A percentile compares a stretch with the other conserved stretches of the same genome.
Conservation (phyloP, 2,329 filamentous ascomycete species). For the Leptographium wingfieldii region DNA sequence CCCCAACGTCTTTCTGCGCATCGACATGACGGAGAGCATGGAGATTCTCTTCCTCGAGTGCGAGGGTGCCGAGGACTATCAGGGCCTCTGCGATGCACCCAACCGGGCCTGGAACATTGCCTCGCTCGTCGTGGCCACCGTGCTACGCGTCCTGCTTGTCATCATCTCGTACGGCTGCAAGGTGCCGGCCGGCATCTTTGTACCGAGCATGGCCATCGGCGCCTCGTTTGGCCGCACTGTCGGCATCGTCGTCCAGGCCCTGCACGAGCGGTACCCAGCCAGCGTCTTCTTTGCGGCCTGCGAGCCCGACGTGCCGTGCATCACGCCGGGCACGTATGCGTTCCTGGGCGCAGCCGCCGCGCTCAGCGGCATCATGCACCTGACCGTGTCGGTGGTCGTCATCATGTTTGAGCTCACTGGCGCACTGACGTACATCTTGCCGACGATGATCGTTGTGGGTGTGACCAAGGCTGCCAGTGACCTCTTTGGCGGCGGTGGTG, state of each 20-base stretch:
- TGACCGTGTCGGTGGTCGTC: slow-evolving; percentile 91
- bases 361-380: slow-evolving; percentile 93
- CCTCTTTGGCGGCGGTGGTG: slow-evolving; percentile 89
- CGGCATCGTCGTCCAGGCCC: slow-evolving; percentile 84
- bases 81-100: slow-evolving; percentile 71
- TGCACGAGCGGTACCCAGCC: slow-evolving; percentile 72
- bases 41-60: slow-evolving; percentile 94
- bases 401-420: slow-evolving; percentile 99
- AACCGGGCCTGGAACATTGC: slow-evolving; percentile 68
- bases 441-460: slow-evolving; percentile 97
- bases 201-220: slow-evolving; percentile 94
- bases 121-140: slow-evolving; percentile 66
- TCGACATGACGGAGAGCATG: slow-evolving; percentile 99
- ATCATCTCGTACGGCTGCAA: slow-evolving; percentile 97
- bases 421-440: slow-evolving; percentile 91
- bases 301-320: slow-evolving; percentile 83
- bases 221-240: slow-evolving; percentile 87
- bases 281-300: slow-evolving; percentile 82
- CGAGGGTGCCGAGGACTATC: slow-evolving; percentile 76
- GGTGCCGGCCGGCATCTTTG: slow-evolving; percentile 94
- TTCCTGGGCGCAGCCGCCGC: slow-evolving; percentile 88
- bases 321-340: slow-evolving; percentile 93
- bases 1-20: slow-evolving; percentile 85
- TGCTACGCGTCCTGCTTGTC: slow-evolving; percentile 71
- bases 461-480: slow-evolving; percentile 90